Evolutionary conservation across 331 rosid species (phyloP).

Genomic region (Quercus phellos): DNA sequence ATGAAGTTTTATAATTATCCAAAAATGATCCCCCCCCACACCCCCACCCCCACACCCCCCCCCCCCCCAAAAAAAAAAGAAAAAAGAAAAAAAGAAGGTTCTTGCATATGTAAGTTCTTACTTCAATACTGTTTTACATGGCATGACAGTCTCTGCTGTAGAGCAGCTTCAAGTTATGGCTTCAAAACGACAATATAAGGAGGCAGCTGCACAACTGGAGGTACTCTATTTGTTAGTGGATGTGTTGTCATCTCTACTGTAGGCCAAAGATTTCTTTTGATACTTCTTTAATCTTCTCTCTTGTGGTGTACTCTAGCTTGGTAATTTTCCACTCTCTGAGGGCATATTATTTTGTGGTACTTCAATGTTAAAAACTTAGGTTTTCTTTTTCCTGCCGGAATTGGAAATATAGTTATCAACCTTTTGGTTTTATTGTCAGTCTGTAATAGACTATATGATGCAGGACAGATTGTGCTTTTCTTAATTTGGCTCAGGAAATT

Average conservation of each 20-base stretch:
- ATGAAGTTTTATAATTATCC: too few relatives aligned
- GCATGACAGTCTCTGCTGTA: slow-evolving; percentile 91
- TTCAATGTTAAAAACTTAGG: background rate
- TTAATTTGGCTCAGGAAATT: background rate
- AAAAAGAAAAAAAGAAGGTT: too few relatives aligned
- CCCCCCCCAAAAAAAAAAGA: too few relatives aligned
- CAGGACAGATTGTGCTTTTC: background rate
- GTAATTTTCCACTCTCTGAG: background rate
- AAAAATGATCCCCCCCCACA: too few relatives aligned
- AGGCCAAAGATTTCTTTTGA: background rate
- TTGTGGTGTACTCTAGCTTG: background rate
- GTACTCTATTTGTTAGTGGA: slow-evolving; percentile 31
- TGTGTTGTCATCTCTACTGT: background rate
- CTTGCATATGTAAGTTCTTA: background rate
- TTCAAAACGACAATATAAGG: slow-evolving; percentile 94
- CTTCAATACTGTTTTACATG: slow-evolving; percentile 26
- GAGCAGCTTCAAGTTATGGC: slow-evolving; percentile 99
- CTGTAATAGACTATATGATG: background rate
- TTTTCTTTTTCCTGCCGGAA: background rate
- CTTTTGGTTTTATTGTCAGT: background rate
- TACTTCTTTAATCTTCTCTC: background rate
- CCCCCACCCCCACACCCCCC: too few relatives aligned
- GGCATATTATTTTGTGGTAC: background rate
- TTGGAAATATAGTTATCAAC: background rate
- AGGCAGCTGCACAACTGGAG: slow-evolving; percentile 97